phyloP scores from a whole-genome alignment of 2,329 filamentous ascomycete species.

The Chrysoporthe deuterocubensis region DNA sequence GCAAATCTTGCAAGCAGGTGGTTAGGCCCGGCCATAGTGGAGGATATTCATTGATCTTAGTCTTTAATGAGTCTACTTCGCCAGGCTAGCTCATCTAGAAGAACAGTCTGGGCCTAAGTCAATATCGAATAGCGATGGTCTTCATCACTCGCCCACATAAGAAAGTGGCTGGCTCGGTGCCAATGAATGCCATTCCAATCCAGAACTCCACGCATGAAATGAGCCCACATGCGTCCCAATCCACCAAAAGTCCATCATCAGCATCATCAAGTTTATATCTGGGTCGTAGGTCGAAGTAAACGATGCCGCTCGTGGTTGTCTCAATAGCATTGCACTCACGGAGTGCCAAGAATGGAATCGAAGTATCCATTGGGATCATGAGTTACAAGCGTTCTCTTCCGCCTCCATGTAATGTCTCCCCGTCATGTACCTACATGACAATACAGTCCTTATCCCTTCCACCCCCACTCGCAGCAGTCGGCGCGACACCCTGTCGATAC shows the following conservation, averaged over 20 bases:
- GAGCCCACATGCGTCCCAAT: not conserved
- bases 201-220: conserved; percentile 14
- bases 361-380: not conserved
- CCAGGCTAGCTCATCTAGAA: not conserved
- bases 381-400: conserved; percentile 1
- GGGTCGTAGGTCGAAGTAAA: not conserved
- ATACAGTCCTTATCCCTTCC: conserved; percentile 46
- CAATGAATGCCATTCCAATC: not conserved
- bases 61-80: not conserved
- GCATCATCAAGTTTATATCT: not conserved
- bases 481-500: conserved; percentile 35
- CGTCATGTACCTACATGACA: conserved; percentile 47
- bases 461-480: conserved; percentile 31
- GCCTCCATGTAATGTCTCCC: not conserved
- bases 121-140: conserved; percentile 14
- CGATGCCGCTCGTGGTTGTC: not conserved
- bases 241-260: not conserved
- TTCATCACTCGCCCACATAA: not conserved
- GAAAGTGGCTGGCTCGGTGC: conserved; percentile 9
- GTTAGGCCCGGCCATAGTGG: not conserved
- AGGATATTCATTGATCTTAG: not conserved
- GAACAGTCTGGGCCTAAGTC: not conserved
- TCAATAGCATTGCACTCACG: not conserved
- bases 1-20: too few species aligned
- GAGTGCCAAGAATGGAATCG: not conserved